Evolutionary conservation across 345 rosid species (phyloP).

Genomic region (Trapa bicornis): DNA sequence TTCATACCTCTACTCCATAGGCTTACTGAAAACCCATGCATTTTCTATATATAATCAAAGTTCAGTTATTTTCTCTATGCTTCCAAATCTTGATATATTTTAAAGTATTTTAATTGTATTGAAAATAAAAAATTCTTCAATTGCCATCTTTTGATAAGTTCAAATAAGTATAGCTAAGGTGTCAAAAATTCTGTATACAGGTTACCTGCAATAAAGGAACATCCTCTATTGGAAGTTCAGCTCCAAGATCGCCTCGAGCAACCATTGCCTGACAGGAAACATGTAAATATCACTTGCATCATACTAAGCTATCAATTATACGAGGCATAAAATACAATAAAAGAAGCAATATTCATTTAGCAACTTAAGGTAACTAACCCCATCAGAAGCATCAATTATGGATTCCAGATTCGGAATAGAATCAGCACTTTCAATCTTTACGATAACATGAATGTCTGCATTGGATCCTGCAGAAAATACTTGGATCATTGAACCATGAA

Average conservation of each 20-base stretch:
- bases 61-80: not conserved
- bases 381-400: conserved; percentile 81
- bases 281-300: conserved; percentile 3
- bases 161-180: not conserved
- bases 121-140: not conserved
- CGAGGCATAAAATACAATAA: not conserved
- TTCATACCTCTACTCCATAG: not conserved
- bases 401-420: conserved; percentile 88
- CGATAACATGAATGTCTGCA: conserved; percentile 73
- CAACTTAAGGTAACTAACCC: conserved; percentile 41
- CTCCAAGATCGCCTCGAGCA: conserved; percentile 99
- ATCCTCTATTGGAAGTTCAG: conserved; percentile 98
- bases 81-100: not conserved
- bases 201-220: conserved; percentile 88
- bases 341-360: not conserved
- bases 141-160: not conserved
- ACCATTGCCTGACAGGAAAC: conserved; percentile 67
- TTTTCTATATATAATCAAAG: not conserved
- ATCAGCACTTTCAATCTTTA: conserved; percentile 92
- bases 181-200: not conserved
- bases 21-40: not conserved
- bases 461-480: conserved; percentile 45
- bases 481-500: conserved; percentile 12
- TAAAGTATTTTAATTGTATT: not conserved
- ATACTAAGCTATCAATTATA: not conserved